Evolutionary conservation across 176 grass and related monocot species (phyloP).

Genomic region (Rhynchospora pubera): DNA sequence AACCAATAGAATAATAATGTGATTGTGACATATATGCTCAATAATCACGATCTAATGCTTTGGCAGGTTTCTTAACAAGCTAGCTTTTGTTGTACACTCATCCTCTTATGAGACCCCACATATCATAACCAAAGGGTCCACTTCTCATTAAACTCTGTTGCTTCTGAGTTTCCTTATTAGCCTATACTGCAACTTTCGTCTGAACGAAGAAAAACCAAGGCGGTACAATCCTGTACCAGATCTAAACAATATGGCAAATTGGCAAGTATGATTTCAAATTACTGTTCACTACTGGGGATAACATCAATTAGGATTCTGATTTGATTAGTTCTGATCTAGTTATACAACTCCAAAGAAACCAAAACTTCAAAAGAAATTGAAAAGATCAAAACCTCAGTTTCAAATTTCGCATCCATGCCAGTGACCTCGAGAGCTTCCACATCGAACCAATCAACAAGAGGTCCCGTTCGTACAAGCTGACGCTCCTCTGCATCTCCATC

Average conservation of each 20-base stretch:
- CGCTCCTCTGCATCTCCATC: slow-evolving; percentile 23
- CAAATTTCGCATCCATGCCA: slow-evolving; percentile 9
- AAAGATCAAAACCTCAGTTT: slow-evolving; percentile 2
- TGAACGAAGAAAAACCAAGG: not conserved
- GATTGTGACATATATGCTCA: not conserved
- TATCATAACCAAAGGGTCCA: not conserved
- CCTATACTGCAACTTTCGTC: not conserved
- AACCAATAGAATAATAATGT: not conserved
- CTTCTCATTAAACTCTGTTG: not conserved
- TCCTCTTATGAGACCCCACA: not conserved
- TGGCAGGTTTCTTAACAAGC: not conserved
- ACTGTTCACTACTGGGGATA: not conserved
- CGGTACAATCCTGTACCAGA: not conserved
- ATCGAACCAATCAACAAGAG: slow-evolving; percentile 75
- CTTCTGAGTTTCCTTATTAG: not conserved
- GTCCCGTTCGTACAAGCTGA: slow-evolving; percentile 54
- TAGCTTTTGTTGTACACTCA: not conserved
- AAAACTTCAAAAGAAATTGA: not conserved
- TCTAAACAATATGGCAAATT: not conserved
- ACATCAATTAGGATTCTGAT: not conserved
- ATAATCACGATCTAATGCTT: not conserved
- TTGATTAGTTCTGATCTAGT: not conserved
- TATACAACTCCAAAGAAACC: not conserved
- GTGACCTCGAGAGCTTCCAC: slow-evolving; percentile 78
- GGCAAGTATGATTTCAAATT: not conserved